Conservation (phyloP, 1,284 basidiomycete species). For the Trametes pubescens region DNA sequence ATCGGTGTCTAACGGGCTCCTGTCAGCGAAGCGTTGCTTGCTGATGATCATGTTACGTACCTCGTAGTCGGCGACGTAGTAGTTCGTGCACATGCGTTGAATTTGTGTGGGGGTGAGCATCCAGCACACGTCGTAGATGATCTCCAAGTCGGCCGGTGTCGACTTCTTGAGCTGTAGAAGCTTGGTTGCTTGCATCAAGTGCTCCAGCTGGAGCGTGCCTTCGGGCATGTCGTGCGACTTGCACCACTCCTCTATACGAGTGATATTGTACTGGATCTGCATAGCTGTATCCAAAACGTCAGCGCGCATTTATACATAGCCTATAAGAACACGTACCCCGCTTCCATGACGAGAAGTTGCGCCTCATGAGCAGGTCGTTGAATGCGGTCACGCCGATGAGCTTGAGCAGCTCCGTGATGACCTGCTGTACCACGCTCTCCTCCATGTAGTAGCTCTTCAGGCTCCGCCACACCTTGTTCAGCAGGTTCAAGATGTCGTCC, state of each 20-base stretch:
- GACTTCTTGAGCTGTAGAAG: conserved; percentile 98
- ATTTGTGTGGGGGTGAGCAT: conserved; percentile 99
- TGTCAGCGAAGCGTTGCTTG: background rate
- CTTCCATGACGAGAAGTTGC: conserved; percentile 99
- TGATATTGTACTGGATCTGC: conserved; percentile 99
- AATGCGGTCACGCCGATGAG: conserved; percentile 98
- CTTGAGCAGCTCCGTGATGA: conserved; percentile 95
- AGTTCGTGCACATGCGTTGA: conserved; percentile 98
- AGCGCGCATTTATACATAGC: conserved; percentile 1
- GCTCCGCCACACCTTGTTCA: conserved; percentile 99
- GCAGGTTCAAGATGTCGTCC: conserved; percentile 97
- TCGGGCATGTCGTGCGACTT: conserved; percentile 99
- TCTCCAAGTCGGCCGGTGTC: conserved; percentile 93
- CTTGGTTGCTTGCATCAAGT: conserved; percentile 99
- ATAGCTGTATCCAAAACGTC: conserved; percentile 69
- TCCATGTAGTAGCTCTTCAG: conserved; percentile 99
- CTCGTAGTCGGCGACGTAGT: conserved; percentile 99
- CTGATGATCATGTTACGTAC: conserved; percentile 47
- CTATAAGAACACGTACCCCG: conserved; percentile 68
- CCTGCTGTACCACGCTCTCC: conserved; percentile 96
- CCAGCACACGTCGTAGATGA: conserved; percentile 99
- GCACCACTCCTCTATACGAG: conserved; percentile 97
- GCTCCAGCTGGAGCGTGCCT: conserved; percentile 96
- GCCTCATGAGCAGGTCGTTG: conserved; percentile 97
- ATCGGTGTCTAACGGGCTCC: conserved; percentile 80